Evolutionary conservation across 176 grass and related monocot species (phyloP).

Genomic region (Triticum aestivum): IWGSC_CS_RefSeq_v2.1 NC_057799.1:407019436-407019935

Average conservation of each 20-base stretch:
- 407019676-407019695: constrained; percentile 83
- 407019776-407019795: background rate
- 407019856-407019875: constrained; percentile 68
- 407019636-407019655: constrained; percentile 65
- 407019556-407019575: too few species aligned
- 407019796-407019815: too few species aligned
- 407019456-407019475: background rate
- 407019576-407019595: too few species aligned
- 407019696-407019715: constrained; percentile 91
- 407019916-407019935: constrained; percentile 69
- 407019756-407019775: constrained; percentile 7
- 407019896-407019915: constrained; percentile 93
- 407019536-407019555: too few species aligned
- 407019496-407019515: background rate
- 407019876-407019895: constrained; percentile 96
- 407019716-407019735: constrained; percentile 92
- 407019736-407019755: constrained; percentile 79
- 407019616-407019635: constrained; percentile 54
- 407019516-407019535: too few species aligned
- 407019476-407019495: background rate
- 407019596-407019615: constrained; percentile 49
- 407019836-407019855: constrained; percentile 75
- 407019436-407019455: background rate
- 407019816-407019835: constrained; percentile 45
- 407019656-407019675: constrained; percentile 69